Percentiles rank a stretch among this genome's conserved stretches.
Evolutionary conservation across 768 basidiomycete genomes (phyloP).

Genomic region (Lactarius psammicola): DNA sequence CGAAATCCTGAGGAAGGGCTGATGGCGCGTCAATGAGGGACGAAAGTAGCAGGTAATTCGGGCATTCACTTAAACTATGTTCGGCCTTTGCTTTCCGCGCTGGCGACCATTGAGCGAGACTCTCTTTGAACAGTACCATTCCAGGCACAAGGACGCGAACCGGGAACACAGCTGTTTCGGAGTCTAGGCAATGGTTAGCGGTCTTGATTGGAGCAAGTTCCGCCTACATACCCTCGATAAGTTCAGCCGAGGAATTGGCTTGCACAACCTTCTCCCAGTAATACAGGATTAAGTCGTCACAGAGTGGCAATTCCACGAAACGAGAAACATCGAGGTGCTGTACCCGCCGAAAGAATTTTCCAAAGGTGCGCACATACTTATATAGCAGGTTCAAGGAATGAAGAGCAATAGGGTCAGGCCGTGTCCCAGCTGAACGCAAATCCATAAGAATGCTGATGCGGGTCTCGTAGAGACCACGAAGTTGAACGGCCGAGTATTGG

Average conservation of each 20-base stretch:
- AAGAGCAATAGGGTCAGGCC: conserved; percentile 40
- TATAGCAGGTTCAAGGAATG: conserved; percentile 58
- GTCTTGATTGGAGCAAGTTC: neutral
- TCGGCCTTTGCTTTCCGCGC: conserved; percentile 55
- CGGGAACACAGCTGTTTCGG: conserved; percentile 64
- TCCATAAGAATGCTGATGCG: conserved; percentile 54
- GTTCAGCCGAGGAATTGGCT: conserved; percentile 54
- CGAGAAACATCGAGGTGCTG: conserved; percentile 58
- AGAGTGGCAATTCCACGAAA: conserved; percentile 63
- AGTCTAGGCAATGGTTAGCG: conserved; percentile 45
- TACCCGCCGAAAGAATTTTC: conserved; percentile 76
- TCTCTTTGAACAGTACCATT: conserved; percentile 84
- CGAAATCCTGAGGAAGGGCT: conserved; percentile 69
- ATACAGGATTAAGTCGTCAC: conserved; percentile 66
- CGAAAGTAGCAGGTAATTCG: neutral
- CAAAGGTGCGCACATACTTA: conserved; percentile 66
- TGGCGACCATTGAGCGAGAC: conserved; percentile 73
- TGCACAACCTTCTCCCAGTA: conserved; percentile 81
- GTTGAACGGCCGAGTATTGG: conserved; percentile 53
- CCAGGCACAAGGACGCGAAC: conserved; percentile 78
- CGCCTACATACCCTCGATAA: conserved; percentile 51
- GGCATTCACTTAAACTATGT: conserved; percentile 55
- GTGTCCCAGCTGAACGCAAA: conserved; percentile 38
- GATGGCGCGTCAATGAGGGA: conserved; percentile 24
- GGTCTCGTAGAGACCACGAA: conserved; percentile 54